These are phyloP conservation scores for Cytauxzoon felis DNA, from an alignment of 169 alveolate species.

Conservation along the genomic window DNA sequence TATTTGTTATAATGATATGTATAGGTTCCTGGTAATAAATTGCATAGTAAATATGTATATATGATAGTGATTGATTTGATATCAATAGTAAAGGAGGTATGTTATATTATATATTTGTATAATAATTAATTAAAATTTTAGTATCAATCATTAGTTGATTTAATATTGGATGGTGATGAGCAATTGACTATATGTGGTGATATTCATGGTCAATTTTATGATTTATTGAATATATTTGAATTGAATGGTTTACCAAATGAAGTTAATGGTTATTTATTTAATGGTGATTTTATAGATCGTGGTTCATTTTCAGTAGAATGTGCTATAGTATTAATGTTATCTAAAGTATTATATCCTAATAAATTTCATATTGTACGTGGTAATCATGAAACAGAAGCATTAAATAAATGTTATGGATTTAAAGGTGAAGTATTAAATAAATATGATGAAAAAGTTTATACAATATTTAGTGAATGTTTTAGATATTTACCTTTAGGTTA, in stretches of 20 bases:
- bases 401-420: conserved; percentile 97
- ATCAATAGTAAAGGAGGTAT: conserved; percentile 79
- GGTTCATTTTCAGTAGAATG: conserved; percentile 98
- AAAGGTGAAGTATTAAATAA: conserved; percentile 96
- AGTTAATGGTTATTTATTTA: conserved; percentile 95
- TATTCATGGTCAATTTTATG: conserved; percentile 99
- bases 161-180: conserved; percentile 82
- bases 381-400: conserved; percentile 96
- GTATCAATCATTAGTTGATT: conserved; percentile 82
- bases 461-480: conserved; percentile 89
- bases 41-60: conserved; percentile 91
- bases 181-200: conserved; percentile 99
- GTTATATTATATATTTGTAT: neutral
- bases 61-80: conserved; percentile 85
- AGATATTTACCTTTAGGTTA: conserved; percentile 95
- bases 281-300: conserved; percentile 99
- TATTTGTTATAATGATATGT: too few species aligned
- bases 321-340: conserved; percentile 79
- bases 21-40: conserved; percentile 87
- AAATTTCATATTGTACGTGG: conserved; percentile 97
- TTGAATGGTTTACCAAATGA: conserved; percentile 95
- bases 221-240: conserved; percentile 91
- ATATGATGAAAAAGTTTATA: conserved; percentile 92
- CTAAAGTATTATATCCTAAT: conserved; percentile 90
- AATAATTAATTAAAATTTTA: too few species aligned